Evolutionary conservation across 192 early-diverging fungal genomes (phyloP), one percentile per base, ranked within the genome.

Genomic region (Dimargaris verticillata): DNA sequence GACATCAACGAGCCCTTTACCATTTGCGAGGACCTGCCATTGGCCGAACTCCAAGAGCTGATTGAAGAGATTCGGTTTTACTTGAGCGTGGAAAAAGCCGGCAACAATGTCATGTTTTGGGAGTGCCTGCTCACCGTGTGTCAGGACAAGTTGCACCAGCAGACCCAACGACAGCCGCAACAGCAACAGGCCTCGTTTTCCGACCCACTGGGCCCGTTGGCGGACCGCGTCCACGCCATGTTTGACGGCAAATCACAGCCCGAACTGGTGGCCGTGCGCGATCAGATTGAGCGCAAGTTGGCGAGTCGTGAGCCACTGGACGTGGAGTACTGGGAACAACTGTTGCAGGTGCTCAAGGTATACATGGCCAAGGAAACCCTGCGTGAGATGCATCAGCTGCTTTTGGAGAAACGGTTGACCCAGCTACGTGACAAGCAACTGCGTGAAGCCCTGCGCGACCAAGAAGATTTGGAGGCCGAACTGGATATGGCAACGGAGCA

Each of bases 271-370:
- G 68, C 80, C 14, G 77, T 95, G 44, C 83, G 91, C 62, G 64
- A 65, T 0, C 88, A 94, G 53, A 85, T 95, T 38, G 78, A 84
- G 53, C 63, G 68, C 4, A 88, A 91, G 63, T 71, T 97, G 28
- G 65, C 66, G 12, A 73, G 76, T 0, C 74, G 71, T 22, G 87
- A 78, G 18, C 76, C 78, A 5, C 80, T 93, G 18, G 94, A 95
- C 71, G 87, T 93, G 2, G 94, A 97, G 43, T 97, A 93, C 66
- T 97, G 94, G 94, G 93, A 94, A 60, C 78, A 81, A 0, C 70
- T 91, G 15, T 68, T 93, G 58, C 79, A 80, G 38, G 80, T 79
- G 45, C 63, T 92, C 44, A 75, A 80, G 10, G 88, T 93, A 0
- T 88, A 85, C 77, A 90, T 87, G 69, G 87, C 93, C 24, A 87